Base-by-base conservation (phyloP, 2,329 filamentous ascomycete species). In the Purpureocillium lavendulum region DNA sequence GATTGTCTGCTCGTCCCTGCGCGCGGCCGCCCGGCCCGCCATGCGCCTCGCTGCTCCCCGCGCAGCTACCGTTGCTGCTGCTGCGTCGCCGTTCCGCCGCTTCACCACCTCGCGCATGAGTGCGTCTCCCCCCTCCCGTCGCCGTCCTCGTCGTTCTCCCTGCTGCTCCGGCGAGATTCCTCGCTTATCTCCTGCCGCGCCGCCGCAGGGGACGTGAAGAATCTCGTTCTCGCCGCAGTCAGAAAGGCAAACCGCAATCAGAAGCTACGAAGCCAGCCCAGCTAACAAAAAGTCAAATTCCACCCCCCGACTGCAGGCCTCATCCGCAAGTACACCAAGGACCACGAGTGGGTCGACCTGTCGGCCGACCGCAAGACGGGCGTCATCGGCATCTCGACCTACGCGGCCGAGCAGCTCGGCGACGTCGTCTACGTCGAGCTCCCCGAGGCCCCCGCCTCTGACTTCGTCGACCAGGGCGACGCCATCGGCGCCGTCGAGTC, bases 351-450 rank as follows among this genome's bases (percentile, higher is more conserved):
- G 92, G 81, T 98, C 61, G 88, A 96, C 65, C 70, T 95, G 44
- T 82, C 81, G 41, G 79, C 78, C 38, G 85, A 94, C 66, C 80
- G 83, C 61, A 90, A 85, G 65, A 83, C 82, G 36, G 89, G 86
- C 71, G 77, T 75, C 38, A 71, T 82, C 51, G 92, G 92, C 45
- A 94, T 98, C 62, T 92, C 87, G 41, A 73, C 82, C 52, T 97
- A 94, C 72, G 92, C 92, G 15, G 86, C 92, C 50, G 78, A 94
- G 55, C 82, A 87, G 50, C 84, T 98, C 46, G 92, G 92, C 51
- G 92, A 98, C 61, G 89, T 97, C 43, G 90, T 98, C 59, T 98
- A 85, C 70, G 88, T 97, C 56, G 92, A 98, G 73, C 83, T 98
- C 24, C 92, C 92, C 41, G 71, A 82, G 50, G 29, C n/a, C 11